Percentiles rank a stretch among this genome's conserved stretches.
phyloP scores from a whole-genome alignment of 176 grass and related monocot species.

The Zea luxurians region DNA sequence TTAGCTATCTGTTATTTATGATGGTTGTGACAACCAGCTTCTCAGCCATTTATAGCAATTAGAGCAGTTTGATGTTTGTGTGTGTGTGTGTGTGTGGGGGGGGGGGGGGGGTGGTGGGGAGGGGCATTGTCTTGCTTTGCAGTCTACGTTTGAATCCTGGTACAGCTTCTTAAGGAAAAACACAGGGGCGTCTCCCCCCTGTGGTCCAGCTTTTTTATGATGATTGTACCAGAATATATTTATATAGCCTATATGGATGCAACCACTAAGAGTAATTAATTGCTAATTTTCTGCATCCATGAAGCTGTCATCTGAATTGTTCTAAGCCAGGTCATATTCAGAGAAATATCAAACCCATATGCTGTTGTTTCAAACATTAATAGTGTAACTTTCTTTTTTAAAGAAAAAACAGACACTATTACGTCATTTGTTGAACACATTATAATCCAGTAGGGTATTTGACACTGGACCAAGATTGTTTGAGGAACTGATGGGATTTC shows the following conservation, averaged over 20 bases:
- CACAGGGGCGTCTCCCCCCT: too few species aligned
- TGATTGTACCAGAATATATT: too few species aligned
- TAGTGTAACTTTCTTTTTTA: not conserved
- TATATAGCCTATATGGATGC: too few species aligned
- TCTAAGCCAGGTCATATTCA: too few species aligned
- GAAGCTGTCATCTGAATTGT: too few species aligned
- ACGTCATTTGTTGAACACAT: not conserved
- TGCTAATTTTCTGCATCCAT: too few species aligned
- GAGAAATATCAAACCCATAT: too few species aligned
- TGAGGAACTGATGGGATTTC: not conserved
- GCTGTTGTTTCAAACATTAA: not conserved
- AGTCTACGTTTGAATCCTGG: not conserved
- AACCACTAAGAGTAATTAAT: too few species aligned
- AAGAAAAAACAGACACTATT: not conserved
- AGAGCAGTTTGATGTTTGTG: not conserved
- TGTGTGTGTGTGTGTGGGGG: too few species aligned
- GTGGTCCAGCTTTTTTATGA: too few species aligned
- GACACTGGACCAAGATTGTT: not conserved
- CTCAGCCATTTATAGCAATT: not conserved
- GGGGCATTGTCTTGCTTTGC: not conserved
- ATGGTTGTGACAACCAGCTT: not conserved
- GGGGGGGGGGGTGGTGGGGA: too few species aligned
- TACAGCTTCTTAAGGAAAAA: not conserved
- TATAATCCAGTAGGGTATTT: conserved; percentile 2
- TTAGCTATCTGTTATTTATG: not conserved